Evolutionary conservation across 768 basidiomycete genomes (phyloP), one percentile per base, ranked within the genome.

Genomic region (Termitomyces sp.): DNA sequence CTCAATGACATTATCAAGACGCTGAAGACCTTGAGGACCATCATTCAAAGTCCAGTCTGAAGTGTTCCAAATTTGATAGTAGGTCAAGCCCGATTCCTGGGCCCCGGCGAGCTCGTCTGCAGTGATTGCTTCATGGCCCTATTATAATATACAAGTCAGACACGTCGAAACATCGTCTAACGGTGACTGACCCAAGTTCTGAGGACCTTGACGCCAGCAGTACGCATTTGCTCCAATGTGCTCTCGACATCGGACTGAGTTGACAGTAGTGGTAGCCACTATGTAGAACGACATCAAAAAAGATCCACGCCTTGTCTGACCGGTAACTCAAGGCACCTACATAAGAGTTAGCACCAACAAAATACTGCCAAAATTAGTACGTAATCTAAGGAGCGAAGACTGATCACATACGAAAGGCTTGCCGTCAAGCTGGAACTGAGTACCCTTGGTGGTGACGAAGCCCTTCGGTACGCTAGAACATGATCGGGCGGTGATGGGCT

Each of bases 1-100:
- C 13, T 77, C 66, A 30, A 85, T 70, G 36, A 84, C 79, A 55
- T 78, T 72, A 63, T 85, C 82, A 40, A 85, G 72, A 23, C 81
- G 77, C 57, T 82, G 72, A 12, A 85, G 70, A 12, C 82, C 82
- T 69, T 83, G 81, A 4, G 80, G 74, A 0, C 80, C 82, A 46
- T 80, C 77, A 61, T 84, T 83, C 47, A 83, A 67, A 7, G 66
- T 65, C 79, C 79, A 83, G 2, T 76, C 74, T 40, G 70, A 73
- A 38, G 74, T 75, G 55, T 81, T 79, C 81, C 81, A 84, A n/a
- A 79, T 71, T 77, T 80, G 81, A 63, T 82, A 82, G 64, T 82
- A 83, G 0, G 81, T 83, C 57, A 82, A 67, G 48, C 69, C 71
- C 1, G 78, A 76, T 54, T 75, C 57, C 9, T 73, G 62, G 9